Evolutionary conservation across 345 rosid genomes (phyloP), one percentile per base, ranked within the genome.

Genomic region (Lepidium aucheri): DNA sequence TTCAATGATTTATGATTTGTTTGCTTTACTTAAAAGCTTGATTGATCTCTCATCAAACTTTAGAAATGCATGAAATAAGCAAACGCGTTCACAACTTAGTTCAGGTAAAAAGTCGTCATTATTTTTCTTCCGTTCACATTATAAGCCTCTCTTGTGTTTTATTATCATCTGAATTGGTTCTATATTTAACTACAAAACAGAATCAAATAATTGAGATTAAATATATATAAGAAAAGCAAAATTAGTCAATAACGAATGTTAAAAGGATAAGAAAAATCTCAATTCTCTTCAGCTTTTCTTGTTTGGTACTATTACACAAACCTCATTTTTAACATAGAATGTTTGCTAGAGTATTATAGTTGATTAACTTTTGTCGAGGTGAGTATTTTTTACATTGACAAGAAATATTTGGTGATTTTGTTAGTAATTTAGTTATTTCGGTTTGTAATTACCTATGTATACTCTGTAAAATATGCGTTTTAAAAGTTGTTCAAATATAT

Each of bases 1-100:
- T 24, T 24, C 26, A 24, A 24, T 24, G 2, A 24, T 24, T 24
- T 24, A 24, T 24, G 65, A 46, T 63, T 63, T 50, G 45, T 63
- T 63, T 72, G 53, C 70, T 64, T 72, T 72, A 47, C 39, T 33
- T 10, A 47, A 52, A 71, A 28, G 70, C 22, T 8, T 55, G 4
- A 63, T 39, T 56, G 65, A 46, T 71, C 51, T 17, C 11, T 44
- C 63, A 51, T 46, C 44, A 55, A 55, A 43, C 52, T 55, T 63
- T 54, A 63, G 17, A 1, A 63, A 63, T 63, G 58, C 52, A 63
- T 64, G 53, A 55, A 55, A 22, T 20, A 55, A 38, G 13, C 26
- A 63, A 63, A 64, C 60, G 65, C 39, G 70, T 56, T 72, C 70
- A 64, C 70, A 64, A 18, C 53, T 47, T 9, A 22, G 12, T 38